phyloP scores from a whole-genome alignment of 331 rosid species.

The Malus hybrid region DNA sequence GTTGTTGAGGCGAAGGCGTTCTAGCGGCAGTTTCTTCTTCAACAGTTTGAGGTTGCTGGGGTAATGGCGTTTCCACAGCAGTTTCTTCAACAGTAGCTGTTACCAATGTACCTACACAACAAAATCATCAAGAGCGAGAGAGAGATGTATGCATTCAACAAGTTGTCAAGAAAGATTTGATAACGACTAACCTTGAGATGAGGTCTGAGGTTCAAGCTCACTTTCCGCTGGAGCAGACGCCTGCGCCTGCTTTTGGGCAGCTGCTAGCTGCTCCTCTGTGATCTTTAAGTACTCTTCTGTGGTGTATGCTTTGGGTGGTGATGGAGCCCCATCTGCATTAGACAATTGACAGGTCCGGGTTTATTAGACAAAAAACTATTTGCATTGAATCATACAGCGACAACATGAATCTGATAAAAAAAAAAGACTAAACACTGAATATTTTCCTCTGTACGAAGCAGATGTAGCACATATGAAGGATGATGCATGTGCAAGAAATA shows the following conservation, averaged over 20 bases:
- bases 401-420: neutral
- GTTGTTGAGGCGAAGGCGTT: constrained; percentile 13
- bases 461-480: neutral
- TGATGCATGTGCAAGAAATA: neutral
- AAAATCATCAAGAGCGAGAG: neutral
- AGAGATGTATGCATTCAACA: neutral
- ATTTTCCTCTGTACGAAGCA: neutral
- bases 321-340: constrained; percentile 38
- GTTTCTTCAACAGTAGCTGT: constrained; percentile 25
- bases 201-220: constrained; percentile 30
- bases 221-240: constrained; percentile 33
- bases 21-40: constrained; percentile 19
- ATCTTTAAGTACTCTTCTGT: constrained; percentile 75
- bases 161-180: neutral
- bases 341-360: constrained; percentile 9
- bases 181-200: constrained; percentile 47
- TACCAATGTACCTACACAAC: neutral
- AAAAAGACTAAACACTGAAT: neutral
- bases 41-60: constrained; percentile 14
- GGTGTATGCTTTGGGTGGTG: constrained; percentile 52
- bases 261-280: constrained; percentile 81
- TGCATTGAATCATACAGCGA: neutral
- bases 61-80: constrained; percentile 1
- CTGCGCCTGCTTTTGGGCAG: constrained; percentile 47
- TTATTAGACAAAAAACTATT: neutral